Conservation (phyloP, 495 filamentous ascomycete species). For the Recurvomyces mirabilis region DNA sequence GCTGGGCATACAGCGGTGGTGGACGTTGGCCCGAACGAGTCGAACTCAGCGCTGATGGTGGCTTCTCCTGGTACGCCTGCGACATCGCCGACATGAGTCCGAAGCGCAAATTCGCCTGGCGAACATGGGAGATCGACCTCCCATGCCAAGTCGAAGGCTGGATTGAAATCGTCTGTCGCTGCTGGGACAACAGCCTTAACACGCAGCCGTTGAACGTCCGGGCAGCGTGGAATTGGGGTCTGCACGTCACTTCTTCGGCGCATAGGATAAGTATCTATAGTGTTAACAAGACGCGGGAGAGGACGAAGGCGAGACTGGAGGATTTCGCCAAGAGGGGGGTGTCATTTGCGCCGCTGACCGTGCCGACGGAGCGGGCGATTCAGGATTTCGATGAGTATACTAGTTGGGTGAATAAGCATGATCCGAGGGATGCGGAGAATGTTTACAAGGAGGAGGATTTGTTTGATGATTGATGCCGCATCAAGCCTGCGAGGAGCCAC, state of each 20-base stretch:
- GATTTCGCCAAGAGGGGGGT: slow-evolving; percentile 15
- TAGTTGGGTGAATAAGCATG: slow-evolving; percentile 35
- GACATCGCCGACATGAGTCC: slow-evolving; percentile 29
- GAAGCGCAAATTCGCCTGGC: slow-evolving; percentile 33
- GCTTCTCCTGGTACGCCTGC: slow-evolving; percentile 36
- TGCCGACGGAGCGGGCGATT: slow-evolving; percentile 24
- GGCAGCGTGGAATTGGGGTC: slow-evolving; percentile 24
- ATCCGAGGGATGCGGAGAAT: slow-evolving; percentile 35
- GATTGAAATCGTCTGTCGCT: slow-evolving; percentile 35
- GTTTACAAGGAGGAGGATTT: slow-evolving; percentile 1
- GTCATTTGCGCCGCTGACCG: slow-evolving; percentile 16
- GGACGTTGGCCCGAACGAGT: slow-evolving; percentile 48
- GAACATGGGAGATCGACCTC: slow-evolving; percentile 33
- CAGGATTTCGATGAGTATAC: slow-evolving; percentile 39
- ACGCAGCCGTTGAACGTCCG: slow-evolving; percentile 35
- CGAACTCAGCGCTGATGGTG: slow-evolving; percentile 47
- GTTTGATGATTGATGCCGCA: not conserved
- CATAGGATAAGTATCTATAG: slow-evolving; percentile 22
- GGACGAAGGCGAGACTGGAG: slow-evolving; percentile 8
- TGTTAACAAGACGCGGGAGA: slow-evolving; percentile 24
- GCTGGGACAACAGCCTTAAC: slow-evolving; percentile 37
- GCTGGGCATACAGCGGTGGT: slow-evolving; percentile 52
- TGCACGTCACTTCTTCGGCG: slow-evolving; percentile 13
- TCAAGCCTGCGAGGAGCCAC: too few species aligned
- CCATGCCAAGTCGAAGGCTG: slow-evolving; percentile 36